Evolutionary conservation across 2,329 filamentous ascomycete genomes (phyloP), one percentile per base, ranked within the genome.

Genomic region (Venturia carpophila): DNA sequence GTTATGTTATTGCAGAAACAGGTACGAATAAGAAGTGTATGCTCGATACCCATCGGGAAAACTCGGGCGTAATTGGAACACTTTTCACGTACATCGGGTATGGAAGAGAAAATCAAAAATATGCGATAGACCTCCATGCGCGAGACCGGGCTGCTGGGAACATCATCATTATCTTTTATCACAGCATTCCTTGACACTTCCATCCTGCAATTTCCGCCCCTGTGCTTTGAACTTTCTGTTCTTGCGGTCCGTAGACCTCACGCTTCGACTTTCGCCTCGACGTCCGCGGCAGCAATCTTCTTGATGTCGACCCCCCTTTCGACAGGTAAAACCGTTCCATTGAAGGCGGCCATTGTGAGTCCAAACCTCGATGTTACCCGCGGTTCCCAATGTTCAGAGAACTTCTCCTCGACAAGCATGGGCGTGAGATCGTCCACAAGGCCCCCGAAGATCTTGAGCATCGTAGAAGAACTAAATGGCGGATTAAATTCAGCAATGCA

Each of bases 261-360:
- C 42, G 42, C 42, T 4, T 52, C 5, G 17, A 27, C 47, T 27
- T 52, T 52, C n/a, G 13, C 6, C 11, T 52, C 47, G 21, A 27
- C 21, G 19, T 58, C 52, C 17, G 52, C 30, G 5, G 27, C 52
- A 19, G 52, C 60, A 41, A 61, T 61, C 27, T 58, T 58, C 68
- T 72, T 72, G 17, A 68, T 67, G 34, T 78, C 69, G 41, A 78
- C 73, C 6, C 72, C 75, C 13, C 69, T 68, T 68, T 77, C 76
- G 13, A 78, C 75, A 3, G 74, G 75, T 27, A 78, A 62, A 6
- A 77, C 76, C 17, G 75, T 77, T 3, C 67, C 67, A 64, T 78
- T 78, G 69, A 78, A 78, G 64, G 76, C 75, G 19, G 75, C 75
- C 75, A 78, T 77, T 1, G 76, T 77, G 63, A 78, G 68, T 1